Conservation (phyloP, 2,329 filamentous ascomycete species). For the Scleromitrula shiraiana region DNA sequence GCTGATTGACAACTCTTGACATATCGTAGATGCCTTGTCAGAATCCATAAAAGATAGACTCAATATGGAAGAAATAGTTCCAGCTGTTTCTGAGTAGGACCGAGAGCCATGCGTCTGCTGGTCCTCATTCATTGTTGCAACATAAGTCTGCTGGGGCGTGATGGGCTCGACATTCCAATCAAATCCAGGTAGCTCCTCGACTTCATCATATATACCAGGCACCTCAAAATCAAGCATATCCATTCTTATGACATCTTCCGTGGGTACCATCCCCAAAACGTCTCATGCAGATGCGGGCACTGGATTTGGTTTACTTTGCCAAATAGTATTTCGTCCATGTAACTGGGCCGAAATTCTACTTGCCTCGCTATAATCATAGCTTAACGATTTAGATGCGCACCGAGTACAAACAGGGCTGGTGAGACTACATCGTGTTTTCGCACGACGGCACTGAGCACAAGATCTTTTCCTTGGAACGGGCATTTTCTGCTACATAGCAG, state of each 20-base stretch:
- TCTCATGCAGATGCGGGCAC: too few species aligned
- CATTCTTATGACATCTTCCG: neutral
- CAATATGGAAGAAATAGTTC: neutral
- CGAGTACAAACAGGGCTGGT: neutral
- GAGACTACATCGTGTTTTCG: neutral
- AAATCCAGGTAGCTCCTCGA: neutral
- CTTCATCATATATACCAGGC: neutral
- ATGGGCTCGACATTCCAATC: neutral
- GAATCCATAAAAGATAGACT: too few species aligned
- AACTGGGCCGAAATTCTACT: neutral
- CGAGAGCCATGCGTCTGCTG: too few species aligned
- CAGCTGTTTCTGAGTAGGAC: neutral
- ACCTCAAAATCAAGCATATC: neutral
- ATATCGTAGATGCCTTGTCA: neutral
- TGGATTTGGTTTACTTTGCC: neutral
- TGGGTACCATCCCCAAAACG: too few species aligned
- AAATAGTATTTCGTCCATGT: neutral
- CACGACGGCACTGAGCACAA: neutral
- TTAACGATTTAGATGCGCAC: neutral
- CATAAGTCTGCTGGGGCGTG: too few species aligned
- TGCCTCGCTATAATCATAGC: neutral
- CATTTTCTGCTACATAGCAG: too few species aligned
- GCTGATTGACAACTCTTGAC: neutral
- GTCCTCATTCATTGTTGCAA: too few species aligned
- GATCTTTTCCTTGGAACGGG: neutral